Evolutionary conservation across 2,329 filamentous ascomycete genomes (phyloP), one percentile per base, ranked within the genome.

Genomic region (Fusarium circinatum): DNA sequence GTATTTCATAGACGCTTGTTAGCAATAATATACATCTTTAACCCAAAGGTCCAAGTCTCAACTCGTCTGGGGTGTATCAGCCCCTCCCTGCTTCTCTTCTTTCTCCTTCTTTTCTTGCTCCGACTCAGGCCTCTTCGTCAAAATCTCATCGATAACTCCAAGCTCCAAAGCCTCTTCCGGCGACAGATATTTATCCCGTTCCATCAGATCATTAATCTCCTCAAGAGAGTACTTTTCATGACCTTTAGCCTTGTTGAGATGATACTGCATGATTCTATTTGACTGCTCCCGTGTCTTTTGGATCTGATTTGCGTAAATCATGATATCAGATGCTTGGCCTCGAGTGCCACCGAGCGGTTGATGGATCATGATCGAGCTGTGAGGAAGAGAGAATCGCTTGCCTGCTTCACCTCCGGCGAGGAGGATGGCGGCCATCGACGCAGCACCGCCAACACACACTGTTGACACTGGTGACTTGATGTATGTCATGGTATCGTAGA

Each of bases 401-500:
- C 95, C 95, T 2, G 93, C 88, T 66, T 94, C 90, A 26, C 97
- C 96, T 52, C 96, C 96, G 54, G 93, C 93, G 2, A 99, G 89
- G 3, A 99, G 86, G 30, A 99, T 87, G 3, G 93, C 94, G 11
- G 95, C 96, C 96, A 99, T 99, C 7, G 93, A 96, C 3, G 96
- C 96, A 0, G 97, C 96, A 78, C 97, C 94, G 13, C 96, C 96
- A 48, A 99, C 90, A 79, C 96, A 98, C 36, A 99, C 96, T 1
- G 96, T 99, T 48, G 93, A 96, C 0, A 99, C 95, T 3, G 96
- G 94, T 6, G 94, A 94, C 69, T 92, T 91, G 80, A 99, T 98
- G 83, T 99, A 99, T 77, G 93, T 91, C 96, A 99, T 98, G 18
- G 96, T 99, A 82, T 99, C 96, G 87, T 99, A 99, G 79, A 99